Base-by-base conservation (phyloP, 495 filamentous ascomycete species). In the Thermothielavioides terrestris region DNA sequence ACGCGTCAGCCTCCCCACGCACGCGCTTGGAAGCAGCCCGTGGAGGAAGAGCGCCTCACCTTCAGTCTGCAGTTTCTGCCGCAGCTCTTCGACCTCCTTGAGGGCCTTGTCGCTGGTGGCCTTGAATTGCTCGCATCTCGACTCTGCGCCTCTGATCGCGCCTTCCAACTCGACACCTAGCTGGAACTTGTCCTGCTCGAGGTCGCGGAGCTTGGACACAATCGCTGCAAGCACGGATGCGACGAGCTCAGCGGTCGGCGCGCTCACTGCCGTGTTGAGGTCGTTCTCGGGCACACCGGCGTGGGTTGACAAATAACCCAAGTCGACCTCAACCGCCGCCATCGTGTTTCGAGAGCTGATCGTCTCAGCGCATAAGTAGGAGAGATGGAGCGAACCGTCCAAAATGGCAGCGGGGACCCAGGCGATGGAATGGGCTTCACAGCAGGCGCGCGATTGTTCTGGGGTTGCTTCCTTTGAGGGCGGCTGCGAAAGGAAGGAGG, bases 81-180 rank as follows among this genome's bases (percentile, higher is more conserved):
- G 78, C 15, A 95, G 67, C 34, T 85, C 82, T 49, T 86, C 79
- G 2, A 86, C 80, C 51, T 95, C 88, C 34, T 85, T 83, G 52
- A 87, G 76, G 7, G 82, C 82, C 61, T 90, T 92, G 55, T 94
- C 90, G 11, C 88, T 70, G 3, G 82, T 82, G 30, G 75, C 71
- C 62, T 89, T 94, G 69, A 94, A 77, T 15, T 81, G 80, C 57
- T 89, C 83, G 58, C 81, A 78, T 64, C 87, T 85, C 14, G 84
- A 81, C 60, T 97, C 91, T 34, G 81, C 82, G 49, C 76, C 82
- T 32, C 87, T 82, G 14, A 94, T 82, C 22, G 83, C 81, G 68
- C 85, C 90, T 64, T 97, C 92, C 9, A 97, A 74, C 69, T 97
- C 92, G n/a, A 97, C 88, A 49, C 89, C 86, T 14, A 85, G 64